Evolutionary conservation across 805 yeast species (phyloP), one percentile per base, ranked within the genome.

Genomic region (Tetrapisispora namnaoensis): DNA sequence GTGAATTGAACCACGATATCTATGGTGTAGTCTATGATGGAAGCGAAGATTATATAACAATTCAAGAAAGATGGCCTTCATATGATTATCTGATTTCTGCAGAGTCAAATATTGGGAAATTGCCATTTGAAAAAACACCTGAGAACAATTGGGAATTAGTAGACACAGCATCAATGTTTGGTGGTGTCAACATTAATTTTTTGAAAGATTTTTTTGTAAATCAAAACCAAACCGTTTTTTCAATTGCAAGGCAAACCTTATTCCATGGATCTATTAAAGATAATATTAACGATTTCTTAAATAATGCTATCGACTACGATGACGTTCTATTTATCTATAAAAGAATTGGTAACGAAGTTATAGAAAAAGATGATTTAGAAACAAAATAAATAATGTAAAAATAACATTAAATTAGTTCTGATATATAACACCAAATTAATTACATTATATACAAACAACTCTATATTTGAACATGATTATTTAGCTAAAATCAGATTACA

Each of bases 1-100:
- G 82, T 0, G 83, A 89, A 59, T 55, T 84, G 4, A 74, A 77
- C 44, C 53, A 53, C 14, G 63, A 56, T 3, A 21, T 40, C 2
- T 56, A 65, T 38, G 59, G 60, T 37, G 60, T 75, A 40, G 62
- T 51, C 10, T 91, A 87, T 60, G 96, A 91, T 64, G 88, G 83
- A 60, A 78, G 93, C 0, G 97, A 91, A 60, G 70, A 74, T 44
- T 53, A 53, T 2, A 57, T 54, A 0, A 63, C 53, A 3, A 62
- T 85, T 42, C 47, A 49, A 14, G 55, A 54, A 1, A 47, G 66
- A n/a, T 79, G 83, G 82, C 56, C 64, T 3, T 45, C 66, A 0
- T 79, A 78, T 55, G 76, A 79, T 48, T 80, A 70, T 54, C 64
- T 80, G 34, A 73, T 82, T 39, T 70, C 79, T 2, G 37, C 56